Evolutionary conservation across 2,329 filamentous ascomycete genomes (phyloP).

Genomic region (Colletotrichum sp.): DNA sequence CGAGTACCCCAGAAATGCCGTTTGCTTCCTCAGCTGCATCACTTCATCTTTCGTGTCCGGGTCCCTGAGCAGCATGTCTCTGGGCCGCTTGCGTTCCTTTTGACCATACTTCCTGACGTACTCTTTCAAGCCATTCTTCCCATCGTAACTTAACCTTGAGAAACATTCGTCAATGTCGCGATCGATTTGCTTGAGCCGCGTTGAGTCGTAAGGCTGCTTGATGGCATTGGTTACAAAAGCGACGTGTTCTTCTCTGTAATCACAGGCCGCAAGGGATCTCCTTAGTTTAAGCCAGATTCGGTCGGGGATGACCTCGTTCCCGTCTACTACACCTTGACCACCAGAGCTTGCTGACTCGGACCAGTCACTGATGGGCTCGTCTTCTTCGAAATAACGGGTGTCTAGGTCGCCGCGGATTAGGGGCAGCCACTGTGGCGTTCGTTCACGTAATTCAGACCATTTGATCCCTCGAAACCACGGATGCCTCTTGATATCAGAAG

Average conservation of each 20-base stretch:
- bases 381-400: slow-evolving; percentile 90
- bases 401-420: slow-evolving; percentile 71
- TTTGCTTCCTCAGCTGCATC: slow-evolving; percentile 81
- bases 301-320: background rate
- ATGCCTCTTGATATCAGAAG: slow-evolving; percentile 87
- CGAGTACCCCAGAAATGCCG: slow-evolving; percentile 88
- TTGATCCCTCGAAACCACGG: slow-evolving; percentile 81
- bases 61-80: slow-evolving; percentile 87
- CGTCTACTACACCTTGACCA: background rate
- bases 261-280: background rate
- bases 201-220: slow-evolving; percentile 51
- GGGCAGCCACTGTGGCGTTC: slow-evolving; percentile 80
- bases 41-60: slow-evolving; percentile 66
- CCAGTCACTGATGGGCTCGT: slow-evolving; percentile 72
- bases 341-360: slow-evolving; percentile 44
- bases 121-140: slow-evolving; percentile 50
- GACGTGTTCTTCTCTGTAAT: background rate
- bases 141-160: slow-evolving; percentile 33
- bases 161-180: slow-evolving; percentile 46
- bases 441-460: slow-evolving; percentile 77
- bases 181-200: slow-evolving; percentile 54
- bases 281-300: background rate
- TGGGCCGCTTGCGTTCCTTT: slow-evolving; percentile 77
- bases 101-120: slow-evolving; percentile 57
- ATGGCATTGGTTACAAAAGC: slow-evolving; percentile 42